Evolutionary conservation across 2,329 filamentous ascomycete species (phyloP).

Genomic region (Cladosporium austrohemisphaericum): DNA sequence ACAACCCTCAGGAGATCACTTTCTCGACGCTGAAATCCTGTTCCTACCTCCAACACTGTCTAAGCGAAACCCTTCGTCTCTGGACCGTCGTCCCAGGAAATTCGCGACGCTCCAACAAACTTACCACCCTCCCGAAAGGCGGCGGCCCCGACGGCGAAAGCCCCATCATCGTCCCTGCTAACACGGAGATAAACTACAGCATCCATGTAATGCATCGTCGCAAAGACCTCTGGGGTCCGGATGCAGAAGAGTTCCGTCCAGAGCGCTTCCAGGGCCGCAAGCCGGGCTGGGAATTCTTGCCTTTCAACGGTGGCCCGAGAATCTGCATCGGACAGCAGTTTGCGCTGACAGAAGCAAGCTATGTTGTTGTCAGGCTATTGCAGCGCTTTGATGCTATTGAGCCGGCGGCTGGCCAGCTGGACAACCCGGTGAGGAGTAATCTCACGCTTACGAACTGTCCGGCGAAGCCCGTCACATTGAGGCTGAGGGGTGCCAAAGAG

Average conservation of each 20-base stretch:
- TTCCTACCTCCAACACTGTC: conserved; percentile 54
- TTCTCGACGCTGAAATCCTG: conserved; percentile 64
- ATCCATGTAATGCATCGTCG: conserved; percentile 37
- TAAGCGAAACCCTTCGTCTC: conserved; percentile 62
- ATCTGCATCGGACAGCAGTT: conserved; percentile 83
- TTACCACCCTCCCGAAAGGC: conserved; percentile 70
- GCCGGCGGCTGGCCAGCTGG: conserved; percentile 21
- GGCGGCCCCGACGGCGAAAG: conserved; percentile 50
- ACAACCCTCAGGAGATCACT: conserved; percentile 44
- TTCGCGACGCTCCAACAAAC: conserved; percentile 63
- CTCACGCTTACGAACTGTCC: conserved; percentile 31
- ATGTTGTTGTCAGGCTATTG: conserved; percentile 29
- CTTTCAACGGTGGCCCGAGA: conserved; percentile 43
- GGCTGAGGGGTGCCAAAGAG: conserved; percentile 24
- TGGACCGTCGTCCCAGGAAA: conserved; percentile 79
- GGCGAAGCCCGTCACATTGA: conserved; percentile 23
- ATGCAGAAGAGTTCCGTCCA: conserved; percentile 38
- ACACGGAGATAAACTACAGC: conserved; percentile 30
- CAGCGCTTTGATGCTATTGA: conserved; percentile 32
- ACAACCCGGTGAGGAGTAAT: conserved; percentile 21
- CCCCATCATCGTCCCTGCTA: conserved; percentile 48
- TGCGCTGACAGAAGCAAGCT: conserved; percentile 46
- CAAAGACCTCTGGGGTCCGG: conserved; percentile 36
- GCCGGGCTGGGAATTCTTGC: conserved; percentile 34
- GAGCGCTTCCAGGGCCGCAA: conserved; percentile 33